A percentile compares a stretch with the other conserved stretches of the same genome.
These are phyloP conservation scores for Gossypium laxum DNA, from an alignment of 441 rosid species.

Conservation along the genomic window DNA sequence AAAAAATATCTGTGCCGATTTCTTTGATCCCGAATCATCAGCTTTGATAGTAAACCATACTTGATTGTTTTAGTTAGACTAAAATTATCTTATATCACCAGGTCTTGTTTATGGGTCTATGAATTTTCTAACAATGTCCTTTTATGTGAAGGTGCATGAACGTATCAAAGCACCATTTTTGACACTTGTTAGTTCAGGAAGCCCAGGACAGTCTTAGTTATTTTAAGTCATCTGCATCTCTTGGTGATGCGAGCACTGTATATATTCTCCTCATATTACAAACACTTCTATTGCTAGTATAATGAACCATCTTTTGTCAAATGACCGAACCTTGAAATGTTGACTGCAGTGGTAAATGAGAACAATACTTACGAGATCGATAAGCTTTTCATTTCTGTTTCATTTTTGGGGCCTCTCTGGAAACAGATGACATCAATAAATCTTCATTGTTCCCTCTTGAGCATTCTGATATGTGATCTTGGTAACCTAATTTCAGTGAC, in stretches of 20 bases:
- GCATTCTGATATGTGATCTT: slow-evolving; percentile 15
- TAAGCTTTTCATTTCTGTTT: slow-evolving; percentile 23
- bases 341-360: slow-evolving; percentile 94
- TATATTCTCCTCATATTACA: slow-evolving; percentile 76
- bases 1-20: not conserved
- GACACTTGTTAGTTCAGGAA: slow-evolving; percentile 93
- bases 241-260: slow-evolving; percentile 92
- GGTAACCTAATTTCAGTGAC: slow-evolving; percentile 50
- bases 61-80: not conserved
- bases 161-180: slow-evolving; percentile 93
- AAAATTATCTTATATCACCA: not conserved
- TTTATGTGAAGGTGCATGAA: slow-evolving; percentile 64
- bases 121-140: slow-evolving; percentile 18
- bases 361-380: slow-evolving; percentile 94
- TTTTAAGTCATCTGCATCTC: slow-evolving; percentile 83
- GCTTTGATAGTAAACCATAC: not conserved
- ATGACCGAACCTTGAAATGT: slow-evolving; percentile 94
- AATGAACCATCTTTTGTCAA: slow-evolving; percentile 87
- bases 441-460: slow-evolving; percentile 5
- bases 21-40: not conserved
- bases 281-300: slow-evolving; percentile 92
- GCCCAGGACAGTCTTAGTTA: slow-evolving; percentile 95
- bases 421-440: slow-evolving; percentile 4
- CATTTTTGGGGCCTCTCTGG: slow-evolving; percentile 7
- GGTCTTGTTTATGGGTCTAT: slow-evolving; percentile 11